Evolutionary conservation across 768 basidiomycete species (phyloP).

Genomic region (Amanita exitialis): DNA sequence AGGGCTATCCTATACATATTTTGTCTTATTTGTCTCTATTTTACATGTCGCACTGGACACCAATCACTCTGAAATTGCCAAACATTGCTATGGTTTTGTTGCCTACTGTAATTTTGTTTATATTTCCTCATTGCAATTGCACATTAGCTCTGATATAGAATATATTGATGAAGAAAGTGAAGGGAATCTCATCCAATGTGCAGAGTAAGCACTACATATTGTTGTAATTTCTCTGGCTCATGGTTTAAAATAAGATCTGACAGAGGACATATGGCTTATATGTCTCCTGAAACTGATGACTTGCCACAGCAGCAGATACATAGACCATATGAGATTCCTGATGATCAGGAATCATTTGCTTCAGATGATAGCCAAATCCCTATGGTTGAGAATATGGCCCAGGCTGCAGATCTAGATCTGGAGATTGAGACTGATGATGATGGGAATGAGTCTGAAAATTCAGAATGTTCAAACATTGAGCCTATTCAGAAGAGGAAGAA

Average conservation of each 20-base stretch:
- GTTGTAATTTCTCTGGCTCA: background rate
- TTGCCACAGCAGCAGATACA: background rate
- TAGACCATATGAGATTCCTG: background rate
- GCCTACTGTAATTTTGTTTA: background rate
- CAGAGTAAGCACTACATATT: background rate
- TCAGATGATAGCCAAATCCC: background rate
- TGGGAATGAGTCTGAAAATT: background rate
- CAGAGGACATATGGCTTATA: background rate
- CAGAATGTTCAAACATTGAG: background rate
- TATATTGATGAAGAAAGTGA: background rate
- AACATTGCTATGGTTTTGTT: too few species aligned
- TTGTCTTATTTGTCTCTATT: too few species aligned
- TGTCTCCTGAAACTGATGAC: background rate
- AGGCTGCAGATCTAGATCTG: background rate
- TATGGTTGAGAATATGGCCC: background rate
- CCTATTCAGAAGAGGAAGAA: background rate
- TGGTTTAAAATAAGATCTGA: background rate
- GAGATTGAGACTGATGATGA: background rate
- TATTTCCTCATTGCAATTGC: background rate
- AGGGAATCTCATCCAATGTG: background rate
- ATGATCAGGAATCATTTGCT: background rate
- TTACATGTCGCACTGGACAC: too few species aligned
- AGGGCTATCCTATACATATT: too few species aligned
- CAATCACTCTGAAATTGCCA: too few species aligned
- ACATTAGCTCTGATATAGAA: background rate